Evolutionary conservation across 2,329 filamentous ascomycete genomes (phyloP).

Genomic region (Penicillium polonicum): DNA sequence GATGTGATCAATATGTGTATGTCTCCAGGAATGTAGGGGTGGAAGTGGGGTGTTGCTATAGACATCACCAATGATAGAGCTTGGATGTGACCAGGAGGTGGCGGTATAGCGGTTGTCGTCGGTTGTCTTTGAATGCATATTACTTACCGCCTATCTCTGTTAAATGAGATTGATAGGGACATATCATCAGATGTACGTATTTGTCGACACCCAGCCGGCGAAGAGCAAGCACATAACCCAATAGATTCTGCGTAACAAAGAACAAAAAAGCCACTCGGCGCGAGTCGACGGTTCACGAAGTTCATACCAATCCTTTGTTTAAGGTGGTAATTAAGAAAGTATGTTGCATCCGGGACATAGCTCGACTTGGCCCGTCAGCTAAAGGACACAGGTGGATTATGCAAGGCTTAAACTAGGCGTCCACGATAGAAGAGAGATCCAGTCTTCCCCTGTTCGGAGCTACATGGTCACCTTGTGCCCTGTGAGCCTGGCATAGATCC

Average conservation of each 20-base stretch:
- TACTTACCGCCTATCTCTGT: neutral
- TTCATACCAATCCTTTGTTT: neutral
- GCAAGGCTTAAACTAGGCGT: constrained; percentile 1
- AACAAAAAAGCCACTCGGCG: neutral
- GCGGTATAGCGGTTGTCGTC: neutral
- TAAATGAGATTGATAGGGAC: neutral
- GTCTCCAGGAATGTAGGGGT: constrained; percentile 7
- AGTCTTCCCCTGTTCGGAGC: constrained; percentile 1
- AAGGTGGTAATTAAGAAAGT: constrained; percentile 2
- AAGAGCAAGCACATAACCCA: neutral
- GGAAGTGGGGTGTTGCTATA: neutral
- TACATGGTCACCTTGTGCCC: constrained; percentile 16
- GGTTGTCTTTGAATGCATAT: neutral
- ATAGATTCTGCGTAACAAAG: neutral
- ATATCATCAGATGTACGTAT: neutral
- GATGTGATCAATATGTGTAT: neutral
- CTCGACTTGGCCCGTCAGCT: neutral
- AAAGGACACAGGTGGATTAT: neutral
- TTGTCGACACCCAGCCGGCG: neutral
- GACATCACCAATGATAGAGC: neutral
- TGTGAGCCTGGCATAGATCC: constrained; percentile 6
- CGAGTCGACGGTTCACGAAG: neutral
- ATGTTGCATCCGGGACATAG: constrained; percentile 12
- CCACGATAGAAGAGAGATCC: neutral
- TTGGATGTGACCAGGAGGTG: neutral